These are phyloP conservation scores for Blattamonas nauphoetae DNA, from an alignment of 78 protist species.

Conservation along the genomic window DNA sequence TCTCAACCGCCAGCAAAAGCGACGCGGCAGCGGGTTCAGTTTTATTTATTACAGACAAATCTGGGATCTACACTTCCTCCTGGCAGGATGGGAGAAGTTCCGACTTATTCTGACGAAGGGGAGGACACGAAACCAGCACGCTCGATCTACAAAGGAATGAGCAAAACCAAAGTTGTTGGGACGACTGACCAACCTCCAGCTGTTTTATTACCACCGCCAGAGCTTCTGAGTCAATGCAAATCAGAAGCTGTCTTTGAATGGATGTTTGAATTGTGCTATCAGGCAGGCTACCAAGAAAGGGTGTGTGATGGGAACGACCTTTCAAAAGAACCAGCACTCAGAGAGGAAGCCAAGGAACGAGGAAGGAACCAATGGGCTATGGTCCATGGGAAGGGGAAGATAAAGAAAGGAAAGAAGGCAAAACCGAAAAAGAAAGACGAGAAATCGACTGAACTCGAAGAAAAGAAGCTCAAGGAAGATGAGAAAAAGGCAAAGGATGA, in stretches of 20 bases:
- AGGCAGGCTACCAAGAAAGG: background rate
- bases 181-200: background rate
- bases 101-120: background rate
- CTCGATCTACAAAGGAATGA: too few relatives aligned
- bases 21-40: background rate
- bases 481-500: background rate
- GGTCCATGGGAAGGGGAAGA: background rate
- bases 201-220: background rate
- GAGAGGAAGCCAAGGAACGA: background rate
- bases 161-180: too few relatives aligned
- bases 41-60: background rate
- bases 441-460: background rate
- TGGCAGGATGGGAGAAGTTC: background rate
- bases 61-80: background rate
- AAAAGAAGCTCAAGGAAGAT: background rate
- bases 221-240: background rate
- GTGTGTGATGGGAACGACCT: background rate
- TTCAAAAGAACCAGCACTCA: background rate
- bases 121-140: background rate
- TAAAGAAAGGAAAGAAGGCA: background rate
- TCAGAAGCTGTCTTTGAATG: background rate
- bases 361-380: background rate
- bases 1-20: background rate
- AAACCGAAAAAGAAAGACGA: too few relatives aligned
- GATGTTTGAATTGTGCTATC: background rate